Evolutionary conservation across 495 filamentous ascomycete species (phyloP).

Genomic region (Penicillium subrubescens): DNA sequence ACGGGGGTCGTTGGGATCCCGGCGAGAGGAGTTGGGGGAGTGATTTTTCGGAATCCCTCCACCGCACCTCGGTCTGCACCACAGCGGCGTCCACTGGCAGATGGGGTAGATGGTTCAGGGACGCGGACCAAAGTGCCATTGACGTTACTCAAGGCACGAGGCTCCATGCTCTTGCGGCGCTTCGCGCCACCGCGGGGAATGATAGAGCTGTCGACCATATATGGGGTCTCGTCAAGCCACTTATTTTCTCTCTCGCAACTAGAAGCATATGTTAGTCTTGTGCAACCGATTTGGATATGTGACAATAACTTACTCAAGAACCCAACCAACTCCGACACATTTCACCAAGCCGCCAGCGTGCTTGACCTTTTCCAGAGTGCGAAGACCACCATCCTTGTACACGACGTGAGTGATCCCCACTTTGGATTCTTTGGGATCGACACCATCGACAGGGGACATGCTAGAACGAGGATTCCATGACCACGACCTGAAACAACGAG

Average conservation of each 20-base stretch:
- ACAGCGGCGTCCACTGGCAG: constrained; percentile 32
- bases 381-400: constrained; percentile 88
- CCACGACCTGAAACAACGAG: constrained; percentile 82
- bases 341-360: constrained; percentile 72
- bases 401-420: constrained; percentile 93
- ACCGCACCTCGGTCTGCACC: constrained; percentile 40
- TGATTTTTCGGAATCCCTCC: constrained; percentile 37
- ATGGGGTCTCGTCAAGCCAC: constrained; percentile 71
- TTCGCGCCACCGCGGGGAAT: constrained; percentile 76
- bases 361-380: constrained; percentile 85
- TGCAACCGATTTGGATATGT: neutral
- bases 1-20: constrained; percentile 25
- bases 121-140: constrained; percentile 60
- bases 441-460: constrained; percentile 34
- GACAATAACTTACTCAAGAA: constrained; percentile 69
- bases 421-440: constrained; percentile 47
- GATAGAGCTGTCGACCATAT: constrained; percentile 69
- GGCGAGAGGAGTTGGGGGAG: constrained; percentile 27
- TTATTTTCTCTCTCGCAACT: constrained; percentile 80
- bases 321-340: constrained; percentile 87
- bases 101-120: constrained; percentile 33
- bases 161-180: constrained; percentile 91
- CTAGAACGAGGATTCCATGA: constrained; percentile 70
- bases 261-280: constrained; percentile 13
- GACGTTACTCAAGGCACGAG: constrained; percentile 70